phyloP scores from a whole-genome alignment of 2,329 filamentous ascomycete genomes.

The Lecanicillium sp. region DNA sequence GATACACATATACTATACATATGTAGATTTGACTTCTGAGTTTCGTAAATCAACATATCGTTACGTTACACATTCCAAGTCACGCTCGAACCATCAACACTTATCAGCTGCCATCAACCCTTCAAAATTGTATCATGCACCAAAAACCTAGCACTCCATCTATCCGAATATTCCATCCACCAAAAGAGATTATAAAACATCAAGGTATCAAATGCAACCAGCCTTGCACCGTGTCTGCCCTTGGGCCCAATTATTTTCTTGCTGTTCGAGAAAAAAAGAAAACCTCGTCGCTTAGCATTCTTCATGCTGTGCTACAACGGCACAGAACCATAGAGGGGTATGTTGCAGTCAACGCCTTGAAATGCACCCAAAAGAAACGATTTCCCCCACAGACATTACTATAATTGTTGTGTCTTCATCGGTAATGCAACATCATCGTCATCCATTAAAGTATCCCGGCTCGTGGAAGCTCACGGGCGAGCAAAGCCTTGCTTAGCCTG shows the following conservation, averaged over 20 bases:
- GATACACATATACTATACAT: no score
- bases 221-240: neutral
- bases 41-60: no score
- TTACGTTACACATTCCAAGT: no score
- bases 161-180: constrained; percentile 4
- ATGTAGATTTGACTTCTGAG: no score
- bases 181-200: constrained; percentile 6
- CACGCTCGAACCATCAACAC: neutral
- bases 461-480: constrained; percentile 21
- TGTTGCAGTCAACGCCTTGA: constrained; percentile 13
- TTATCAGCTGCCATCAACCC: neutral
- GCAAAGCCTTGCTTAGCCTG: constrained; percentile 28
- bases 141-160: neutral
- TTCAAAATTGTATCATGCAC: constrained; percentile 1
- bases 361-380: constrained; percentile 13
- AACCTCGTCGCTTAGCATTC: neutral
- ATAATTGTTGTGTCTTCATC: neutral
- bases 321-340: constrained; percentile 9
- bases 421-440: neutral
- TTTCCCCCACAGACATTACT: neutral
- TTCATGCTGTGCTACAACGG: neutral
- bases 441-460: neutral
- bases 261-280: neutral
- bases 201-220: constrained; percentile 8
- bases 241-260: neutral